phyloP scores from a whole-genome alignment of 805 yeast genomes.

The Debaryomyces castellii region DNA sequence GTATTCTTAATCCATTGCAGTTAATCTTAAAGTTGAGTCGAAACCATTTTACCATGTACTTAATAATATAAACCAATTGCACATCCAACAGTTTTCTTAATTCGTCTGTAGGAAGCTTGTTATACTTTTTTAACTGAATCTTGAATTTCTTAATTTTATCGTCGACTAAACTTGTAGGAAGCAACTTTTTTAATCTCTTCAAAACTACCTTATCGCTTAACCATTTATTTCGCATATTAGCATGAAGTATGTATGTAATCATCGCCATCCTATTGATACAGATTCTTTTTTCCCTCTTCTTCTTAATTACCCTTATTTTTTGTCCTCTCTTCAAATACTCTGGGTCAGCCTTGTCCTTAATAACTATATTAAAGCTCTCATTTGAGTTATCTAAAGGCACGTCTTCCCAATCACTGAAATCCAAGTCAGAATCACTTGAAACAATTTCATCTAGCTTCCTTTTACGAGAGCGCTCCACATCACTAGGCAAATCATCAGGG shows the following conservation, averaged over 20 bases:
- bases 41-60: slow-evolving; percentile 35
- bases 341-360: neutral
- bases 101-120: neutral
- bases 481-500: neutral
- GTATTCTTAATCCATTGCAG: slow-evolving; percentile 28
- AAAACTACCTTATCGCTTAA: slow-evolving; percentile 16
- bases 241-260: slow-evolving; percentile 21
- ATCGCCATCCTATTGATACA: slow-evolving; percentile 22
- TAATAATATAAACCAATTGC: slow-evolving; percentile 26
- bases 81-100: slow-evolving; percentile 10
- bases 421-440: slow-evolving; percentile 5
- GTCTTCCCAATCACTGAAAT: slow-evolving; percentile 19
- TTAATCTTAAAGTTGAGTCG: slow-evolving; percentile 27
- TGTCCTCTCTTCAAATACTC: neutral
- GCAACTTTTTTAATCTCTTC: slow-evolving; percentile 20
- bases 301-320: slow-evolving; percentile 2
- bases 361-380: slow-evolving; percentile 3
- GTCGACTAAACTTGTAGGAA: slow-evolving; percentile 20
- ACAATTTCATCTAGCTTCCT: neutral
- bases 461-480: neutral
- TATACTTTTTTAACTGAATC: slow-evolving; percentile 4
- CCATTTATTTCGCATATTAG: slow-evolving; percentile 18
- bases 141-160: slow-evolving; percentile 17
- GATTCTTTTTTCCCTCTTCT: slow-evolving; percentile 7
- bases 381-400: slow-evolving; percentile 8